Evolutionary conservation across 2,329 filamentous ascomycete species (phyloP).

Genomic region (Botrytis squamosa): DNA sequence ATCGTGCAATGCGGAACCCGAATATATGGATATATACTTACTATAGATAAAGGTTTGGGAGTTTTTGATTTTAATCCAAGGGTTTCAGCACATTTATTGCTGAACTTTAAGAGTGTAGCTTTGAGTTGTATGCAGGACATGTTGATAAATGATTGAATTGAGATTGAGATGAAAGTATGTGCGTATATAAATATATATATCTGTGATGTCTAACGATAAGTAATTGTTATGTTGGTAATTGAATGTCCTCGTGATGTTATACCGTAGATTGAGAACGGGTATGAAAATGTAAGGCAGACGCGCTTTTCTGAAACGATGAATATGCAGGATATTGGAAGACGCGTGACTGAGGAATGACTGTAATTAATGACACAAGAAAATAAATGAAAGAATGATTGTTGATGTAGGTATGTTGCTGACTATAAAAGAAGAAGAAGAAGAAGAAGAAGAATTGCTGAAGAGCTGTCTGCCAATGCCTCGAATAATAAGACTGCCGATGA

Average conservation of each 20-base stretch:
- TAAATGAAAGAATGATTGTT: background rate
- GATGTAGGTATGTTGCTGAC: background rate
- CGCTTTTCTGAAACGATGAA: conserved; percentile 17
- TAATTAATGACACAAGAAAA: conserved; percentile 3
- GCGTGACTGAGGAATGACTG: conserved; percentile 26
- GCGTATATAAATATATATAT: conserved; percentile 9
- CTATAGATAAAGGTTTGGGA: conserved; percentile 27
- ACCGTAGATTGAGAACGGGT: background rate
- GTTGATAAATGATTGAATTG: background rate
- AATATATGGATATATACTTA: background rate
- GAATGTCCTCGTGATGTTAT: background rate
- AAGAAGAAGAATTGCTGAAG: conserved; percentile 25
- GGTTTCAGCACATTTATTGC: conserved; percentile 27
- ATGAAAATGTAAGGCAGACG: conserved; percentile 5
- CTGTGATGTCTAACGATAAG: background rate
- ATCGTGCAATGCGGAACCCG: background rate
- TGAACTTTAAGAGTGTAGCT: conserved; percentile 21
- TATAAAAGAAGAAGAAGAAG: conserved; percentile 21
- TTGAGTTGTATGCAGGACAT: conserved; percentile 27
- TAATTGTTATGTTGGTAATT: background rate
- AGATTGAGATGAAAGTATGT: conserved; percentile 13
- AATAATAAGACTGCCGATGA: conserved; percentile 5
- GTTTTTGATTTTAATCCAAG: conserved; percentile 27
- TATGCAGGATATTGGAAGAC: conserved; percentile 19
- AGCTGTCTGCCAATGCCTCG: conserved; percentile 20